Percentiles rank a stretch among this genome's conserved stretches.
phyloP scores from a whole-genome alignment of 306 rosid species.

The Cucumis cinereus region DNA sequence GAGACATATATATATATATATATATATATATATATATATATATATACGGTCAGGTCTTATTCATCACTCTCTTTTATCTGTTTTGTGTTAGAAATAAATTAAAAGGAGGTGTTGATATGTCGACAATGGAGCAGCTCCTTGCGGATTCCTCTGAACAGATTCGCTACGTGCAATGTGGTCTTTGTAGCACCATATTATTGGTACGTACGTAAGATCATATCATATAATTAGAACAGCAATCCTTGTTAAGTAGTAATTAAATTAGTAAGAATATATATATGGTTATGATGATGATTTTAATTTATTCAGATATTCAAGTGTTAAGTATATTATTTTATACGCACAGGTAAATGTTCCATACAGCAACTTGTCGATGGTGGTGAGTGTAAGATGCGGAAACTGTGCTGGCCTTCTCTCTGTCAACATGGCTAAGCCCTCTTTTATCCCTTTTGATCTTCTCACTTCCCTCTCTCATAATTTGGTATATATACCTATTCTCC shows the following conservation, averaged over 20 bases:
- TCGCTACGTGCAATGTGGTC: conserved; percentile 80
- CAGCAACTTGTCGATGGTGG: conserved; percentile 77
- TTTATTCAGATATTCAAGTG: too few relatives aligned
- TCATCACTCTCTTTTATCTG: background rate
- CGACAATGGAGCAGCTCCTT: conserved; percentile 37
- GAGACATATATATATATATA: too few relatives aligned
- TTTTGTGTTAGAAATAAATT: background rate
- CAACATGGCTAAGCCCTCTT: conserved; percentile 76
- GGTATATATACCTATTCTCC: background rate
- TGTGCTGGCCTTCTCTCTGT: conserved; percentile 82
- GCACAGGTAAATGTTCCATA: conserved; percentile 87
- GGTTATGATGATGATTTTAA: background rate
- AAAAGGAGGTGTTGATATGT: background rate
- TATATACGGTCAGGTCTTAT: too few relatives aligned
- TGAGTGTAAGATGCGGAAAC: conserved; percentile 87
- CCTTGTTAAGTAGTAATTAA: too few relatives aligned
- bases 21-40: too few relatives aligned
- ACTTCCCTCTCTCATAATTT: conserved; percentile 34
- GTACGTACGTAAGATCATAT: conserved; percentile 19
- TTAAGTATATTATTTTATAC: background rate
- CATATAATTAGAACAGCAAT: too few relatives aligned
- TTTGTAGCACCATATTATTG: conserved; percentile 69
- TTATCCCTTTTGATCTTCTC: conserved; percentile 66
- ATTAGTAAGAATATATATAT: too few relatives aligned
- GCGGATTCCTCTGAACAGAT: conserved; percentile 60